Evolutionary conservation across 257 asterid genomes (phyloP).

Genomic region (Penstemon davidsonii): DNA sequence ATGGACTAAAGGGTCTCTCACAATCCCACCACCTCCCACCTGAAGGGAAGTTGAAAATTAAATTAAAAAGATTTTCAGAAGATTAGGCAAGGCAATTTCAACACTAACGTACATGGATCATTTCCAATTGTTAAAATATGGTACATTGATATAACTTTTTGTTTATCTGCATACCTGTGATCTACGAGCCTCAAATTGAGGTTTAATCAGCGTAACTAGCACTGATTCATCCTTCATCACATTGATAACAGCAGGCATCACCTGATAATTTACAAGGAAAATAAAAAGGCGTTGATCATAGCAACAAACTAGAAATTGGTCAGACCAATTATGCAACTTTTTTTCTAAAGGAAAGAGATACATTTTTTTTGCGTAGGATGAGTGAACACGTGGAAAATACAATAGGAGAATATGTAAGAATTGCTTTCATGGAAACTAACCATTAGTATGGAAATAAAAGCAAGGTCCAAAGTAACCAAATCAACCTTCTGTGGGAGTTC

Average conservation of each 20-base stretch:
- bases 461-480: conserved; percentile 91
- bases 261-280: conserved; percentile 46
- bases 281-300: background rate
- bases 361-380: conserved; percentile 3
- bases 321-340: background rate
- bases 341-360: background rate
- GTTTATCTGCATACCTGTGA: conserved; percentile 56
- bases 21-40: conserved; percentile 97
- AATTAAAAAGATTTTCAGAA: background rate
- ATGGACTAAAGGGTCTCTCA: conserved; percentile 83
- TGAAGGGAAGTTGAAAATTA: conserved; percentile 28
- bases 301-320: background rate
- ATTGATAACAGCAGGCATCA: conserved; percentile 85
- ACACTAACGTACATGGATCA: background rate
- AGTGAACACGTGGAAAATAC: conserved; percentile 2
- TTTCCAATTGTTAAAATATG: no score
- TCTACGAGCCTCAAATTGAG: conserved; percentile 95
- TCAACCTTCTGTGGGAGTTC: conserved; percentile 92
- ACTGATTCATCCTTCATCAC: conserved; percentile 81
- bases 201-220: conserved; percentile 79
- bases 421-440: conserved; percentile 46
- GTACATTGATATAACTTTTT: background rate
- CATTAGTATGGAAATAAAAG: conserved; percentile 81
- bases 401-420: background rate
- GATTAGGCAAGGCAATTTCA: no score